Conservation (phyloP, 129 eudicot genomes). For the Sambucus nigra region DNA sequence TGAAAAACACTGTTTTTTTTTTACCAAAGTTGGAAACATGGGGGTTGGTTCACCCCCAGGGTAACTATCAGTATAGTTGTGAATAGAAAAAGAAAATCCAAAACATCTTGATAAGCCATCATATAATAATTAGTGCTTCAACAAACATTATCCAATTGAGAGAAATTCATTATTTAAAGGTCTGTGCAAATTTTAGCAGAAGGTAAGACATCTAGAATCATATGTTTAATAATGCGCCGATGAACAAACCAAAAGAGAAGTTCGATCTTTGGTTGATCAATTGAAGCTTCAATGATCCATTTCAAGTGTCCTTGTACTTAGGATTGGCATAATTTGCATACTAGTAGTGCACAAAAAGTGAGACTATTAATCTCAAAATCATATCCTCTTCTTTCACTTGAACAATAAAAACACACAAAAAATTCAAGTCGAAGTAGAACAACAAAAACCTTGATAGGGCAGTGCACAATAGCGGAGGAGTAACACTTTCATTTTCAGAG, state of each 20-base stretch:
- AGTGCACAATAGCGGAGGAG: conserved; percentile 69
- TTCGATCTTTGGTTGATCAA: conserved; percentile 84
- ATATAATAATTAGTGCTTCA: not conserved
- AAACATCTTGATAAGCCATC: not conserved
- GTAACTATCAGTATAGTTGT: too few species aligned
- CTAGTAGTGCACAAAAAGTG: conserved; percentile 54
- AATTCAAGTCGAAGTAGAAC: conserved; percentile 9
- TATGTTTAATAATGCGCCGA: conserved; percentile 78
- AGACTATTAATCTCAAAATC: conserved; percentile 3
- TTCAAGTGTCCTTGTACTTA: conserved; percentile 53
- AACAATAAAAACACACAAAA: not conserved
- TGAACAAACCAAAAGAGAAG: conserved; percentile 68
- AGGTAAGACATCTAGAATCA: conserved; percentile 6
- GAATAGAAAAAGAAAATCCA: too few species aligned
- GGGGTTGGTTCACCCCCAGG: too few species aligned
- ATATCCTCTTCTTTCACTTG: not conserved
- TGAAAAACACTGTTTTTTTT: too few species aligned
- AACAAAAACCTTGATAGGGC: conserved; percentile 83
- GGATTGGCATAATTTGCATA: conserved; percentile 74
- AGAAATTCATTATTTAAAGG: not conserved
- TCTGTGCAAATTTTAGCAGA: not conserved
- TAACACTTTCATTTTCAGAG: conserved; percentile 49
- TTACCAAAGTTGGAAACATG: too few species aligned
- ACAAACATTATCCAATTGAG: not conserved
- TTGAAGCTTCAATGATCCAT: conserved; percentile 65